Evolutionary conservation across 2,329 filamentous ascomycete species (phyloP), one percentile per base, ranked within the genome.

Genomic region (Cadophora sp.): DNA sequence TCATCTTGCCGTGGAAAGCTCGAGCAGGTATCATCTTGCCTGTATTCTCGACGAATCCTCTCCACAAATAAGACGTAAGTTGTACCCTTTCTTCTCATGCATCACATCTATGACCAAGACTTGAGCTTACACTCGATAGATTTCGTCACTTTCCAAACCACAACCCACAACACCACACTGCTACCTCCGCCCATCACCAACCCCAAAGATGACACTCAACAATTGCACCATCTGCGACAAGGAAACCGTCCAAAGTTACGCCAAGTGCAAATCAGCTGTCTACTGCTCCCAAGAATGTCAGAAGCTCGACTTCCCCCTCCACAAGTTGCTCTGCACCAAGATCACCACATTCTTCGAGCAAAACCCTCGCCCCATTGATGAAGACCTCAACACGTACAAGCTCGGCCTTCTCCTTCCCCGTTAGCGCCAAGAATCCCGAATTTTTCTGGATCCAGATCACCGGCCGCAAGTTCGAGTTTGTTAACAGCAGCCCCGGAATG

Each of bases 311-410:
- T 55, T 24, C 16, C 31, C 68, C 24, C 56, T 69, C 8, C 68
- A 69, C 61, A 56, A 64, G 34, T n/a, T 67, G 1, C 61, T 69
- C 26, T 69, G 61, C 48, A 24, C 12, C 14, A 62, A 66, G 31
- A 60, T 56, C 7, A 6, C 14, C 11, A 7, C 22, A 2, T 65
- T 67, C 24, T 24, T 65, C 27, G 11, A 40, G 16, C 50, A 48
- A 3, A 34, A 60, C 12, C 62, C 67, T 7, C 34, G 26, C 5
- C 34, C 58, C 9, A 29, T 22, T 9, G 12, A 48, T 12, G 51
- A 34, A 12, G 11, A 26, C 9, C 19, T 22, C 14, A 55, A 53
- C 11, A 19, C 43, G 2, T 34, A 65, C 59, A 63, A 46, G 16
- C 37, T 62, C 16, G 59, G 50, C 7, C 58, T 68, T 12, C 53